Base-by-base conservation (phyloP, 495 filamentous ascomycete genomes). In the Penicillium atrosanguineum region DNA sequence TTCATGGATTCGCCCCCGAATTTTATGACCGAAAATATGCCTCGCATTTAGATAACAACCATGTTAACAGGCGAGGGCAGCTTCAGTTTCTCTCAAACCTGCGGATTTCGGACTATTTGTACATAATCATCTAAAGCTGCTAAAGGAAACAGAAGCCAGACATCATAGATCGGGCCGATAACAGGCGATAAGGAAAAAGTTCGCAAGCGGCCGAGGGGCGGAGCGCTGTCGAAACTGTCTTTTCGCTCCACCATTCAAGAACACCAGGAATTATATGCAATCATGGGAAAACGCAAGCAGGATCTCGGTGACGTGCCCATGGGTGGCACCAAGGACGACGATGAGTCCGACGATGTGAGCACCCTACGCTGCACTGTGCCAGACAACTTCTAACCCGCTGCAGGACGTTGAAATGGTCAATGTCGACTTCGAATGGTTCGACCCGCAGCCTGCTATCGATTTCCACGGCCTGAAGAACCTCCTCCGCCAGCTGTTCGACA, bases 341-440 rank as follows among this genome's bases (percentile, higher is more conserved):
- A 71, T 28, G 71, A 69, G n/a, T 74, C 69, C 47, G 73, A 75
- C 61, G 75, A 78, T 50, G 76, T 76, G 60, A 54, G 66, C 9
- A 28, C 11, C 40, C 46, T 28, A 31, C 44, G 14, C 25, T 19
- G 26, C 44, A 29, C 39, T 36, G 28, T 44, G 37, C 46, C 31
- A 12, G 36, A 45, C 53, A 37, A 9, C 25, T 29, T 39, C 50
- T 49, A 29, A 57, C 48, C 41, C 46, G 6, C 6, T 37, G 11
- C 45, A 95, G 90, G 89, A 95, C 45, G 83, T 87, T 59, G 86
- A 95, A 70, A 88, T 94, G 69, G 83, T 99, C 54, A 88, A 96
- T 69, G 91, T 97, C 21, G 93, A 97, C 44, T 99, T 99, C 69
- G 95, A 97, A 73, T 96, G 88, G 84, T 97, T 97, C 75, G 94